Evolutionary conservation across 768 basidiomycete genomes (phyloP).

Genomic region (Crepidotus variabilis): DNA sequence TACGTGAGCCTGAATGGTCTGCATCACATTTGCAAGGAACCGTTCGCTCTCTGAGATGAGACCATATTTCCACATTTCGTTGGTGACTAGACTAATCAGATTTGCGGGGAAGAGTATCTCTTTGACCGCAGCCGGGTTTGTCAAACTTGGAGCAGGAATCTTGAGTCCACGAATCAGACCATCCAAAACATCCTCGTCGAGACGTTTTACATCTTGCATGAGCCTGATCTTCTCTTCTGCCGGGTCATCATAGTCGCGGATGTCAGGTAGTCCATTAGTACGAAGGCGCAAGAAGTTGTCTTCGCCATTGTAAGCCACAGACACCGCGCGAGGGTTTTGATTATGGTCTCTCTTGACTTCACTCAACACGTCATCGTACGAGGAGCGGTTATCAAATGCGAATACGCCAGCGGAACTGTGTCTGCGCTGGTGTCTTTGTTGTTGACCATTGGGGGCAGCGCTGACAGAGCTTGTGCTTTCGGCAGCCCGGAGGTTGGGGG

Average conservation of each 20-base stretch:
- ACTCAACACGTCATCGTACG: constrained; percentile 75
- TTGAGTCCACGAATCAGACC: constrained; percentile 89
- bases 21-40: constrained; percentile 99
- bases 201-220: constrained; percentile 83
- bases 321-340: constrained; percentile 78
- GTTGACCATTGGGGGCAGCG: constrained; percentile 29
- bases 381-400: constrained; percentile 63
- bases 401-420: constrained; percentile 86
- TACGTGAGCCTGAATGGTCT: constrained; percentile 93
- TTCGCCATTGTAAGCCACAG: constrained; percentile 83
- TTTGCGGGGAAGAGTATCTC: constrained; percentile 99
- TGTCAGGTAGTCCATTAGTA: constrained; percentile 63
- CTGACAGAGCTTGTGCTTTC: constrained; percentile 44
- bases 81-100: constrained; percentile 95
- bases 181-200: constrained; percentile 92
- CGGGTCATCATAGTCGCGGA: constrained; percentile 78
- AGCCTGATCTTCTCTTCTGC: constrained; percentile 94
- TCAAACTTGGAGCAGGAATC: constrained; percentile 86
- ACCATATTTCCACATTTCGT: constrained; percentile 99
- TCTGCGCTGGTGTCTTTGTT: constrained; percentile 64
- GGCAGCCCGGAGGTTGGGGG: constrained; percentile 64
- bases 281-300: constrained; percentile 68
- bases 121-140: constrained; percentile 90
- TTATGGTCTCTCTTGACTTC: constrained; percentile 69
- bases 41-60: constrained; percentile 95